Evolutionary conservation across 768 basidiomycete genomes (phyloP).

Genomic region (Termitomyces sp.): DNA sequence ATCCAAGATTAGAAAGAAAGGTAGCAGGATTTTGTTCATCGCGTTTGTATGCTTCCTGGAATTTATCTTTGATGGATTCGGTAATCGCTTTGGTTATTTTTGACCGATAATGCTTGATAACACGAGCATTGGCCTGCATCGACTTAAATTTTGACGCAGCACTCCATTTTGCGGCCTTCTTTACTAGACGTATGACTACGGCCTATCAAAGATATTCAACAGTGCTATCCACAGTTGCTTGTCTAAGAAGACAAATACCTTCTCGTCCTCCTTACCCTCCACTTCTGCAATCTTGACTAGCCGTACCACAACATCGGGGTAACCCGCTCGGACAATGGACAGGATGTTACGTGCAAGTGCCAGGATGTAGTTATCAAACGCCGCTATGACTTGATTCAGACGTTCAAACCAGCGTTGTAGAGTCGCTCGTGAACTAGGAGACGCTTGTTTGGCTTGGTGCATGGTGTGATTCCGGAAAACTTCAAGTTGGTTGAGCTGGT

Average conservation of each 20-base stretch:
- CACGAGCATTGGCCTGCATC: conserved; percentile 86
- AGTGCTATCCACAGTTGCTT: neutral
- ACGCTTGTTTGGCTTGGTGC: conserved; percentile 87
- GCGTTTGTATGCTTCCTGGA: conserved; percentile 61
- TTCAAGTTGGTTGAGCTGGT: conserved; percentile 88
- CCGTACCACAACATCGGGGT: conserved; percentile 85
- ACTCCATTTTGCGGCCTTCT: conserved; percentile 89
- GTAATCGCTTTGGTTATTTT: conserved; percentile 80
- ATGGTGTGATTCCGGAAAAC: conserved; percentile 92
- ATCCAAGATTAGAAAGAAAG: conserved; percentile 76
- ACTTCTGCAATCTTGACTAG: conserved; percentile 91
- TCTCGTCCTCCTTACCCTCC: conserved; percentile 92
- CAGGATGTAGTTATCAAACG: conserved; percentile 83
- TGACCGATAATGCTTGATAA: conserved; percentile 93
- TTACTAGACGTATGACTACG: conserved; percentile 89
- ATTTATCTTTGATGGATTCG: conserved; percentile 67
- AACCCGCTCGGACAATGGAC: conserved; percentile 70
- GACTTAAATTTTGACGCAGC: conserved; percentile 92
- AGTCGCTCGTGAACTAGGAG: conserved; percentile 59
- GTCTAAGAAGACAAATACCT: conserved; percentile 41
- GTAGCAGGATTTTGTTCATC: conserved; percentile 58
- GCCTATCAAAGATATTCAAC: conserved; percentile 46
- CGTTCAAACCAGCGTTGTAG: conserved; percentile 81
- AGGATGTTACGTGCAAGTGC: conserved; percentile 75
- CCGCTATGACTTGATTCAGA: conserved; percentile 70